Base-by-base conservation (phyloP, 2,329 filamentous ascomycete genomes). In the Lasiodiplodia hormozganensis region DNA sequence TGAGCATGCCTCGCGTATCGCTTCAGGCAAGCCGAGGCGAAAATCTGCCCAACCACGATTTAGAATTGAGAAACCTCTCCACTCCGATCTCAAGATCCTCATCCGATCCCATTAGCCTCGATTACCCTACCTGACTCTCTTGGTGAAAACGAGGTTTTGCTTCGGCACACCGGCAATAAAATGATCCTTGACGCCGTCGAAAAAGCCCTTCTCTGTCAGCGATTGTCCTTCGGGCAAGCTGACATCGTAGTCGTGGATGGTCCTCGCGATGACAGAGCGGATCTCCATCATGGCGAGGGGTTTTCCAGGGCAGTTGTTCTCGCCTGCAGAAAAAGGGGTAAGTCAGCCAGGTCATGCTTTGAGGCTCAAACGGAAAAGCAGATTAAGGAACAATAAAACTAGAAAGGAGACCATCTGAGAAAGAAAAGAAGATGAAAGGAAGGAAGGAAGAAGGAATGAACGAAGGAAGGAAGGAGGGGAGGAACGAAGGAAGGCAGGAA, bases 171-270 rank as follows among this genome's bases (percentile, higher is more conserved):
- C 73, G 25, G 74, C 71, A n/a, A 72, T 73, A 23, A 75, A 73
- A 43, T 75, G 73, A 34, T 76, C 73, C 65, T 67, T 73, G 8
- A 77, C 67, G 0, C 69, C 67, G 1, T 69, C 68, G 68, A 72
- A 75, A 62, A 74, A 76, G 14, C 62, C 58, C 12, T 72, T 60
- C 16, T 43, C 65, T 16, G 64, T 69, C 12, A 74, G 72, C 7
- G 60, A 72, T 18, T 74, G 69, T 10, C 65, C 73, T 14, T 73
- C 68, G 1, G 73, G 72, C 36, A 77, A 38, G n/a, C 68, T 28
- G 23, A 77, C 28, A 68, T 68, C 66, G 25, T 36, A 68, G 5
- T 51, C 18, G 16, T 60, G 53, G 14, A 62, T 34, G 16, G 57
- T 57, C 16, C 54, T 51, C 16, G 57, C 38, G 16, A 68, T 21